Conservation (phyloP, 257 asterid species). For the Thymus quinquecostatus region DNA sequence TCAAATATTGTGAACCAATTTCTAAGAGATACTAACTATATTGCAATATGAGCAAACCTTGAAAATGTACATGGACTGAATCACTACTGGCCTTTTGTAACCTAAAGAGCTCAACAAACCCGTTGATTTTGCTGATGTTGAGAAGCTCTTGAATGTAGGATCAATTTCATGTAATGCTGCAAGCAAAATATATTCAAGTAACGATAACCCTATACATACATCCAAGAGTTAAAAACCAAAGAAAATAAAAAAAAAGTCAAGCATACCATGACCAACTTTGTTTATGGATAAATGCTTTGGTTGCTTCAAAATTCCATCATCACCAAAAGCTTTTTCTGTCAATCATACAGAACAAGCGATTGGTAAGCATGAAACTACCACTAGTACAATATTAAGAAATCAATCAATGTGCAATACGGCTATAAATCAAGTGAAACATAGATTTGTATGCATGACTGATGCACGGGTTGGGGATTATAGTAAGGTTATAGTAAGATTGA, state of each 20-base stretch:
- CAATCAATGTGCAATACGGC: not conserved
- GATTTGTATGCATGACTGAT: not conserved
- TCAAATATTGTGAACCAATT: not conserved
- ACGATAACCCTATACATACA: not conserved
- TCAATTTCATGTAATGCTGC: conserved; percentile 75
- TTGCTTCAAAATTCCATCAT: conserved; percentile 67
- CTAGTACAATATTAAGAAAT: not conserved
- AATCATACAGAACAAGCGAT: conserved; percentile 24
- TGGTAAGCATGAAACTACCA: conserved; percentile 8
- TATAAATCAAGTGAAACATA: not conserved
- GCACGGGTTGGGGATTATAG: not conserved
- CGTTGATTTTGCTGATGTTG: conserved; percentile 58
- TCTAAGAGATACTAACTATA: not conserved
- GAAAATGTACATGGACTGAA: conserved; percentile 85
- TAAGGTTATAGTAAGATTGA: not conserved
- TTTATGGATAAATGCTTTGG: conserved; percentile 73
- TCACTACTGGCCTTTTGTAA: conserved; percentile 62
- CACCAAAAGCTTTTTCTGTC: conserved; percentile 80
- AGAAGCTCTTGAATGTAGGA: conserved; percentile 68
- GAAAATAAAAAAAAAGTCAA: not conserved
- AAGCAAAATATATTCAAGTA: conserved; percentile 14
- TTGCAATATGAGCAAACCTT: conserved; percentile 43
- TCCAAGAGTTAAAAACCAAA: not conserved
- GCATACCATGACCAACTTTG: conserved; percentile 90
- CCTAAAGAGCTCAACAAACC: conserved; percentile 61